Evolutionary conservation across 306 rosid species (phyloP).

Genomic region (Cyclanthera cordifolia): DNA sequence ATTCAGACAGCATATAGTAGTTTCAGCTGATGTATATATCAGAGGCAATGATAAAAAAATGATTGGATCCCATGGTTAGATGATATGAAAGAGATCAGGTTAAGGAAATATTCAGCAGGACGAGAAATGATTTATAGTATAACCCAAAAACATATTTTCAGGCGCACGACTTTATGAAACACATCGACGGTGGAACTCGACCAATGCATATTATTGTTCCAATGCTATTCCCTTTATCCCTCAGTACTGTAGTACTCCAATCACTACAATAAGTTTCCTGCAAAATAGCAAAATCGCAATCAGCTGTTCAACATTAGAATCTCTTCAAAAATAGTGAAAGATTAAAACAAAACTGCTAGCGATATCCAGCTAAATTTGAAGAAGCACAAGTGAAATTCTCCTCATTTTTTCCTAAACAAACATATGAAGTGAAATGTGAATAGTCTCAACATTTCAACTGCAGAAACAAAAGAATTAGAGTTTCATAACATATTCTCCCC

Average conservation of each 20-base stretch:
- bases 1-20: not conserved
- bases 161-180: constrained; percentile 58
- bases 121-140: constrained; percentile 41
- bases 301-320: not conserved
- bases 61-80: constrained; percentile 75
- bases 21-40: constrained; percentile 90
- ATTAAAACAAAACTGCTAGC: not conserved
- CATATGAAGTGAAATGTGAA: not conserved
- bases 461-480: not conserved
- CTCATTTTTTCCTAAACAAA: not conserved
- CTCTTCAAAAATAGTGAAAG: not conserved
- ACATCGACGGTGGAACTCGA: constrained; percentile 60
- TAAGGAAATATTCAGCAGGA: not conserved
- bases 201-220: constrained; percentile 74
- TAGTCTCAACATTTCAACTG: not conserved
- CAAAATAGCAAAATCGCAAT: not conserved
- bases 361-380: not conserved
- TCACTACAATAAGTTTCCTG: not conserved
- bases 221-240: not conserved
- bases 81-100: not conserved
- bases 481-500: not conserved
- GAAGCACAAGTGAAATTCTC: not conserved
- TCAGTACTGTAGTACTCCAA: not conserved
- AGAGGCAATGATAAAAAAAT: constrained; percentile 70
- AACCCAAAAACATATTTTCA: constrained; percentile 76